Conservation (phyloP, 148 eudicot genomes). For the Persicaria maculosa region DNA sequence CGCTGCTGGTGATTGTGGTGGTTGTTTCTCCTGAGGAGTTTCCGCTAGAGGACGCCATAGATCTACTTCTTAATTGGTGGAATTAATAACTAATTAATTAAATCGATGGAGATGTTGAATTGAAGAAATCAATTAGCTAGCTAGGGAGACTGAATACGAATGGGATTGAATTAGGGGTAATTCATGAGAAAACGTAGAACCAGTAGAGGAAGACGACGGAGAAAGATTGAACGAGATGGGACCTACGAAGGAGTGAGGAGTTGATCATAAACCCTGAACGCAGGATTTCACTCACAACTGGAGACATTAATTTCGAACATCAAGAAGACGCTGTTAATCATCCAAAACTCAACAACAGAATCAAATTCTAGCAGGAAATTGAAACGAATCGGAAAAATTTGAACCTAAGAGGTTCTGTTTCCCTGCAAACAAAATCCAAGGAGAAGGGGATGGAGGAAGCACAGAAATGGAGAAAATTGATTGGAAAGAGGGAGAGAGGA, state of each 20-base stretch:
- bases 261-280: slow-evolving; percentile 83
- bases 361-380: background rate
- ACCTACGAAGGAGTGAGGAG: slow-evolving; percentile 78
- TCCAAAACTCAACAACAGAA: slow-evolving; percentile 13
- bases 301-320: slow-evolving; percentile 91
- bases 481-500: background rate
- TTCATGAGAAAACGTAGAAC: slow-evolving; percentile 77
- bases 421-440: background rate
- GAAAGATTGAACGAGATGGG: slow-evolving; percentile 92
- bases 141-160: background rate
- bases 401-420: background rate
- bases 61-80: background rate
- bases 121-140: slow-evolving; percentile 3
- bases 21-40: slow-evolving; percentile 46
- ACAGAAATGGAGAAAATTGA: background rate
- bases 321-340: slow-evolving; percentile 48
- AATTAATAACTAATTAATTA: background rate
- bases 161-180: background rate
- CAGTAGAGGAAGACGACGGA: slow-evolving; percentile 95
- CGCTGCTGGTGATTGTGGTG: slow-evolving; percentile 37
- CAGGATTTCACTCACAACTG: slow-evolving; percentile 72
- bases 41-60: slow-evolving; percentile 13
- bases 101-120: background rate
- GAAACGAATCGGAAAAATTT: background rate
- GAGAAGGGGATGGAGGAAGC: background rate